Percentiles rank a stretch among this genome's conserved stretches.
These are phyloP conservation scores for Trichoderma sp. DNA, from an alignment of 2,329 filamentous ascomycete genomes.

Conservation along the genomic window DNA sequence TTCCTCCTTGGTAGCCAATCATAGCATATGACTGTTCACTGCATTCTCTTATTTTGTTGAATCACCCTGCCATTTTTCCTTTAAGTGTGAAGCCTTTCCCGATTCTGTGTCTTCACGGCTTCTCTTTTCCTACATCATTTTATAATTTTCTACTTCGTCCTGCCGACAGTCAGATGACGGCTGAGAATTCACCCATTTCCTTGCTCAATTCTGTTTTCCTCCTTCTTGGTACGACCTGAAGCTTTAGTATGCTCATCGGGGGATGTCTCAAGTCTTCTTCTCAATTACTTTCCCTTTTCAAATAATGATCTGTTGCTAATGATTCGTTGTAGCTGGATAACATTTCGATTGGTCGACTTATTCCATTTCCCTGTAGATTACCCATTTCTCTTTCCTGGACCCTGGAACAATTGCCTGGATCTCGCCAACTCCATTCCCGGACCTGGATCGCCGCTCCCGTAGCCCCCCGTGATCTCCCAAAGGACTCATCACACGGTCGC, in stretches of 20 bases:
- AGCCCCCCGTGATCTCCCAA: neutral
- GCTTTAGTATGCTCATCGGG: neutral
- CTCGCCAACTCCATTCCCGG: neutral
- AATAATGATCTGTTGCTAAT: neutral
- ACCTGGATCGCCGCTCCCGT: neutral
- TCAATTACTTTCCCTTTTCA: neutral
- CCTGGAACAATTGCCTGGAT: neutral
- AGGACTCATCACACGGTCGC: constrained; percentile 25
- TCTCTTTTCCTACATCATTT: too few relatives aligned
- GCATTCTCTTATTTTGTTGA: neutral
- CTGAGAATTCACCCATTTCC: neutral
- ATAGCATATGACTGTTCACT: neutral
- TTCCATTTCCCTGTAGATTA: neutral
- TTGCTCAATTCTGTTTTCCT: too few relatives aligned
- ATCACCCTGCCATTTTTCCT: neutral
- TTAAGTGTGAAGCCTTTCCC: neutral
- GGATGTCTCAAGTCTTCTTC: neutral
- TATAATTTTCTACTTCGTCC: neutral
- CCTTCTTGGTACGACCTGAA: neutral
- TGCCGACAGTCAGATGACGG: neutral
- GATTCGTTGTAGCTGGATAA: neutral
- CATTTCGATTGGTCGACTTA: neutral
- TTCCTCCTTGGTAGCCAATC: neutral
- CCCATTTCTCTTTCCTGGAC: neutral
- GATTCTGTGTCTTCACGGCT: neutral